Percentiles rank a stretch among this genome's conserved stretches.
Evolutionary conservation across 805 yeast genomes (phyloP).

Genomic region (Kodamaea laetipori): DNA sequence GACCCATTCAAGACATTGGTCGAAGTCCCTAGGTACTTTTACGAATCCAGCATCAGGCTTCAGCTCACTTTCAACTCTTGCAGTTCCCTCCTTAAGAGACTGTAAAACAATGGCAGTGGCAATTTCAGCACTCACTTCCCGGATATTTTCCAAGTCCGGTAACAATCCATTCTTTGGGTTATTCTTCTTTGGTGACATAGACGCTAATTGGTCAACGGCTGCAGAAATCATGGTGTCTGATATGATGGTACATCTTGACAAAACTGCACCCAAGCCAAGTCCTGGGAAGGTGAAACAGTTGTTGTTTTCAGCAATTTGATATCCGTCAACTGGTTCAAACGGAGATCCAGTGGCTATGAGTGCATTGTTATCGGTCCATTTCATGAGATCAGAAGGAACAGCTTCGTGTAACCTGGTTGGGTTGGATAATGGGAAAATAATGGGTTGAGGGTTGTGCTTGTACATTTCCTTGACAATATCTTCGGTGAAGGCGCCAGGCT

Average conservation of each 20-base stretch:
- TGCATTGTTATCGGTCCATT: constrained; percentile 91
- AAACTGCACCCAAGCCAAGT: constrained; percentile 92
- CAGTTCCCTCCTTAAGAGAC: constrained; percentile 83
- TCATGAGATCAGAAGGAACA: constrained; percentile 82
- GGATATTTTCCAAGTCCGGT: constrained; percentile 85
- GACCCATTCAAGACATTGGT: constrained; percentile 84
- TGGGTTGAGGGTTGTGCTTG: constrained; percentile 81
- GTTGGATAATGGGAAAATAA: constrained; percentile 92
- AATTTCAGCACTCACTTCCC: constrained; percentile 86
- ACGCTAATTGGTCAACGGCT: constrained; percentile 89
- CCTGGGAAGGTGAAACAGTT: constrained; percentile 98
- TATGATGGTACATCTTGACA: constrained; percentile 76
- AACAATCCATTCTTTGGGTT: constrained; percentile 77
- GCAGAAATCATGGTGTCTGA: constrained; percentile 93
- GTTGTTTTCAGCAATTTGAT: constrained; percentile 89
- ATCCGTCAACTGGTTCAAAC: constrained; percentile 93
- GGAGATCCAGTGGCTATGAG: constrained; percentile 97
- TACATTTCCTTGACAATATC: constrained; percentile 86
- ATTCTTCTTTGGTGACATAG: constrained; percentile 75
- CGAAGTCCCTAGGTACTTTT: constrained; percentile 77
- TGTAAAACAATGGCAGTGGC: constrained; percentile 93
- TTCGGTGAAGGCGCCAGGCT: constrained; percentile 92
- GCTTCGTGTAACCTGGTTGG: constrained; percentile 97
- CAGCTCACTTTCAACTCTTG: constrained; percentile 69
- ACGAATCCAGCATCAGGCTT: constrained; percentile 69